Conservation (phyloP, 2,329 filamentous ascomycete genomes). For the Allantophomopsis lycopodina region DNA sequence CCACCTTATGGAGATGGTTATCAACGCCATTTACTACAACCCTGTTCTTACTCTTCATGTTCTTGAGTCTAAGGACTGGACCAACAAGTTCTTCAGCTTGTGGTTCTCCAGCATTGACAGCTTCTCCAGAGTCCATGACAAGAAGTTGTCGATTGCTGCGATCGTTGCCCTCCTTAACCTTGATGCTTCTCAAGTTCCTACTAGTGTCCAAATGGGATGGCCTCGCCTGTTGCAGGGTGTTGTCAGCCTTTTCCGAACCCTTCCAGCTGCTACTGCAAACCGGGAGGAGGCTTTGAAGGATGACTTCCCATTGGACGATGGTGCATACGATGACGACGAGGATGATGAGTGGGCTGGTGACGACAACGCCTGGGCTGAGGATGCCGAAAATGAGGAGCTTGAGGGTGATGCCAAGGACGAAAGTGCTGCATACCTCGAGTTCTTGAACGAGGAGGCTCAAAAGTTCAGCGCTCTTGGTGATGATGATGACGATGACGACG, state of each 20-base stretch:
- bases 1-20: slow-evolving; percentile 97
- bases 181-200: slow-evolving; percentile 67
- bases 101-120: slow-evolving; percentile 96
- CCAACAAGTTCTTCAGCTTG: slow-evolving; percentile 95
- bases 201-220: slow-evolving; percentile 93
- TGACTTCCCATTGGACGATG: slow-evolving; percentile 60
- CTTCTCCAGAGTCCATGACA: slow-evolving; percentile 92
- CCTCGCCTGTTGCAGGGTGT: slow-evolving; percentile 80
- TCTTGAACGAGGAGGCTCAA: slow-evolving; percentile 86
- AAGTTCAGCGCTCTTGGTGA: slow-evolving; percentile 61
- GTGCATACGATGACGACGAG: slow-evolving; percentile 57
- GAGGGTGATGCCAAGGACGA: slow-evolving; percentile 66
- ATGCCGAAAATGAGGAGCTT: slow-evolving; percentile 46
- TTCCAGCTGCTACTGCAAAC: slow-evolving; percentile 80
- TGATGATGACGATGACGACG: slow-evolving; percentile 64
- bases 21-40: slow-evolving; percentile 97
- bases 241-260: slow-evolving; percentile 79
- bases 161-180: slow-evolving; percentile 78
- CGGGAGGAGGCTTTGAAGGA: slow-evolving; percentile 87
- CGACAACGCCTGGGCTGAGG: slow-evolving; percentile 64
- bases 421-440: slow-evolving; percentile 87
- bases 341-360: slow-evolving; percentile 66
- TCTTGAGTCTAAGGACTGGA: slow-evolving; percentile 86
- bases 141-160: slow-evolving; percentile 93
- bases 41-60: slow-evolving; percentile 69